These are phyloP conservation scores for Marchantia polymorpha DNA, from an alignment of 225 moss, liverwort and hornwort species.

Conservation along the genomic window DNA sequence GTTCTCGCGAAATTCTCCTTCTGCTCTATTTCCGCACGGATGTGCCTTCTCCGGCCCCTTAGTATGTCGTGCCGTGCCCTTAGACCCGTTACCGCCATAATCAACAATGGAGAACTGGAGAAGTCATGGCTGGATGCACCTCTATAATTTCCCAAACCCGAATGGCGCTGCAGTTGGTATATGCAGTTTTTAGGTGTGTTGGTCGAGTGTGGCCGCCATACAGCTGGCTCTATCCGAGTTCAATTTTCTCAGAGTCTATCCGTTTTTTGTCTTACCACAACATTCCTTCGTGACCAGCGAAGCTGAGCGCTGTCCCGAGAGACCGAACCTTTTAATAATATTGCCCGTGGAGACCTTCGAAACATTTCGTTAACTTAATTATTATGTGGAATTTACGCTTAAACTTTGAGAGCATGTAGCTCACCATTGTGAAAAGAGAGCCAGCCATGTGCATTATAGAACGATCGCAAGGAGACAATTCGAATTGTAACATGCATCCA, in stretches of 20 bases:
- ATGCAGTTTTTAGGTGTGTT: not conserved
- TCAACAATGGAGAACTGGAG: not conserved
- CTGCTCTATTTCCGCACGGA: not conserved
- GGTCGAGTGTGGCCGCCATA: not conserved
- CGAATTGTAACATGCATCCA: no score
- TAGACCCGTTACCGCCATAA: not conserved
- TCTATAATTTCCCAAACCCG: not conserved
- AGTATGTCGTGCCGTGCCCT: not conserved
- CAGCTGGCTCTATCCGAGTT: not conserved
- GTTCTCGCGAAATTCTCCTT: not conserved
- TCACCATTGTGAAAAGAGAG: not conserved
- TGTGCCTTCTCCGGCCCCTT: not conserved
- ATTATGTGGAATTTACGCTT: not conserved
- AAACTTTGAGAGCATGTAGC: not conserved
- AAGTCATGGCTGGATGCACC: not conserved
- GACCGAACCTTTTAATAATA: not conserved
- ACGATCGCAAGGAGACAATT: no score
- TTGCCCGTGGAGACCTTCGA: no score
- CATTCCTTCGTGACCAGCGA: not conserved
- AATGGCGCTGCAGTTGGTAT: not conserved
- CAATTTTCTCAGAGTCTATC: not conserved
- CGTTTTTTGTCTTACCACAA: not conserved
- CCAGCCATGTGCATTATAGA: no score
- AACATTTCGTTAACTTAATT: not conserved
- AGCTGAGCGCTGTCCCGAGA: not conserved